A percentile compares a stretch with the other conserved stretches of the same genome.
Conservation (phyloP, 2,329 filamentous ascomycete genomes). For the Alternaria infectoria region DNA sequence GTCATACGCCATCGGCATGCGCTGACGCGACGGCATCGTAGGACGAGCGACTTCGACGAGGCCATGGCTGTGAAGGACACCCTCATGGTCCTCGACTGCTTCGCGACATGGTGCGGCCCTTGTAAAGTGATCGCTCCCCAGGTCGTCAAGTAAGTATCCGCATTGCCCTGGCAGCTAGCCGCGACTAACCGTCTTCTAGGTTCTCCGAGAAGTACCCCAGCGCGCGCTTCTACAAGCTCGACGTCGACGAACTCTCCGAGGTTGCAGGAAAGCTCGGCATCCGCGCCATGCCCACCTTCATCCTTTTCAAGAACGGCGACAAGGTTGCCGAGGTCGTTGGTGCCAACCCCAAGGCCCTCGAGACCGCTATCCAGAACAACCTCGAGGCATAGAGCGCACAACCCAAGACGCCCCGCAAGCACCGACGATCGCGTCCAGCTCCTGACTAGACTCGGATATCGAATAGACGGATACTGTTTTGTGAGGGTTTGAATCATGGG, state of each 20-base stretch:
- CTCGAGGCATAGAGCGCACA: conserved; percentile 26
- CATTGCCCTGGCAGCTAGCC: not conserved
- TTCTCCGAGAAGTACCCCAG: conserved; percentile 65
- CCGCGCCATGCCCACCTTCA: conserved; percentile 91
- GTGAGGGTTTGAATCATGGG: not conserved
- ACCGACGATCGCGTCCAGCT: conserved; percentile 11
- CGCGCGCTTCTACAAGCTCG: conserved; percentile 84
- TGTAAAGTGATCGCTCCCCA: conserved; percentile 89
- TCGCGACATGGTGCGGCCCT: conserved; percentile 90
- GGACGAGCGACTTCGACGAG: conserved; percentile 64
- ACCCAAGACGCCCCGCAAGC: conserved; percentile 1
- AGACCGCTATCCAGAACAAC: conserved; percentile 57
- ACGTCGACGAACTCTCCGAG: conserved; percentile 81
- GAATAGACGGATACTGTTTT: not conserved
- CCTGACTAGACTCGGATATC: conserved; percentile 15
- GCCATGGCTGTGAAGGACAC: conserved; percentile 61
- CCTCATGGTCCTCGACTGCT: conserved; percentile 82
- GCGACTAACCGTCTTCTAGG: conserved; percentile 47
- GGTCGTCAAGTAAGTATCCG: conserved; percentile 65
- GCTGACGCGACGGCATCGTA: conserved; percentile 43
- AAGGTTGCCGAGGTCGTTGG: conserved; percentile 77
- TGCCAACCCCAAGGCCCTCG: conserved; percentile 75
- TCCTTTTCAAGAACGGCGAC: conserved; percentile 80
- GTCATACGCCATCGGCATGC: conserved; percentile 13
- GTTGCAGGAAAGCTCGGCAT: conserved; percentile 79